Evolutionary conservation across 352 stramenopile species (phyloP).

Genomic region (Pythium utonaiense): DNA sequence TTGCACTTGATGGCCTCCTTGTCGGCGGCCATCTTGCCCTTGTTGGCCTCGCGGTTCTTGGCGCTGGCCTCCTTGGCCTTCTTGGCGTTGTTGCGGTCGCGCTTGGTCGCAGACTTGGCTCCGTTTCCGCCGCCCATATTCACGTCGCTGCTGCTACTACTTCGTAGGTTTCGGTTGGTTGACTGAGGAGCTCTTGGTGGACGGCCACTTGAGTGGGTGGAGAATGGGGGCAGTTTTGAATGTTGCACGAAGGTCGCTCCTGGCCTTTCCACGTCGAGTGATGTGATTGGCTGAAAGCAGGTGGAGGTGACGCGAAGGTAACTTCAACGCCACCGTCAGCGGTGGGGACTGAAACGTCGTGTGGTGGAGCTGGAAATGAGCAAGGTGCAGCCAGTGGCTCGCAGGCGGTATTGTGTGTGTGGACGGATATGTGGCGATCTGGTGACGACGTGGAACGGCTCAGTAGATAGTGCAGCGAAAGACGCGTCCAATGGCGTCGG

Average conservation of each 20-base stretch:
- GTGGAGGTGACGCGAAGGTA: constrained; percentile 21
- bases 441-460: not conserved
- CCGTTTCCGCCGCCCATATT: constrained; percentile 83
- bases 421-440: constrained; percentile 8
- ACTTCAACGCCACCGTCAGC: constrained; percentile 11
- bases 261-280: not conserved
- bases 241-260: constrained; percentile 10
- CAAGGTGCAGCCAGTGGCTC: constrained; percentile 15
- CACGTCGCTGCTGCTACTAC: too few species aligned
- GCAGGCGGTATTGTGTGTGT: constrained; percentile 21
- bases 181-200: not conserved
- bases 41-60: constrained; percentile 77
- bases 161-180: constrained; percentile 1
- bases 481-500: not conserved
- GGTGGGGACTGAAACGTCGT: constrained; percentile 25
- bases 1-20: constrained; percentile 81
- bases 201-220: constrained; percentile 13
- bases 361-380: constrained; percentile 2
- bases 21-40: constrained; percentile 83
- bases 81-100: constrained; percentile 82
- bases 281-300: constrained; percentile 13
- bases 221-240: constrained; percentile 5
- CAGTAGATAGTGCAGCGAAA: not conserved
- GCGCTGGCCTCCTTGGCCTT: constrained; percentile 82
- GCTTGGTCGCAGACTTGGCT: constrained; percentile 76